Conservation (phyloP, 2,329 filamentous ascomycete genomes). For the Xylaria sp. region DNA sequence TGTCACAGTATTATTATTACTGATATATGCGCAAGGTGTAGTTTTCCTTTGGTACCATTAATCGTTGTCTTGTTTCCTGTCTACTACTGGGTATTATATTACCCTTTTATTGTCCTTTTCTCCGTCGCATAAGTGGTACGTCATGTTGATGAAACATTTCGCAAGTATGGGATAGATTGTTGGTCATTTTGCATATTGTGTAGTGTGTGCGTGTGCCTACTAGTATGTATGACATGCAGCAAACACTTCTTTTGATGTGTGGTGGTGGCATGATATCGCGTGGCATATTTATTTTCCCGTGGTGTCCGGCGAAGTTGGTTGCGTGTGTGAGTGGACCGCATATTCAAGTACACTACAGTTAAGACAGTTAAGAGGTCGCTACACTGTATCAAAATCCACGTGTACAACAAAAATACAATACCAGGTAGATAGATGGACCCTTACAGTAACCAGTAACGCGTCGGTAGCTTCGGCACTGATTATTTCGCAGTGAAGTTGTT, state of each 20-base stretch:
- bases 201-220: not conserved
- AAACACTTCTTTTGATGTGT: not conserved
- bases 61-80: not conserved
- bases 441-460: conserved; percentile 24
- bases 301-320: conserved; percentile 9
- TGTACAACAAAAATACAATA: no score
- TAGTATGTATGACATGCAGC: conserved; percentile 11
- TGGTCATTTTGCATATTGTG: not conserved
- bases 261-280: conserved; percentile 17
- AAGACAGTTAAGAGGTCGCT: not conserved
- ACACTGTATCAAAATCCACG: not conserved
- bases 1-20: conserved; percentile 4
- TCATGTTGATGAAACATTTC: conserved; percentile 12
- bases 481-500: conserved; percentile 5
- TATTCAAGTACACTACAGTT: not conserved
- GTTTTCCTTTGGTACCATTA: not conserved
- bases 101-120: not conserved
- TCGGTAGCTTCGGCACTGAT: conserved; percentile 34
- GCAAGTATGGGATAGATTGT: conserved; percentile 26
- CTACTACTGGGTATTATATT: not conserved
- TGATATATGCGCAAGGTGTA: not conserved
- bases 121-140: conserved; percentile 1
- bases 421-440: conserved; percentile 9
- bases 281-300: conserved; percentile 8
- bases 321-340: not conserved